A percentile compares a stretch with the other conserved stretches of the same genome.
Evolutionary conservation across 2,329 filamentous ascomycete genomes (phyloP).

Genomic region (Hypoxylon sp.): DNA sequence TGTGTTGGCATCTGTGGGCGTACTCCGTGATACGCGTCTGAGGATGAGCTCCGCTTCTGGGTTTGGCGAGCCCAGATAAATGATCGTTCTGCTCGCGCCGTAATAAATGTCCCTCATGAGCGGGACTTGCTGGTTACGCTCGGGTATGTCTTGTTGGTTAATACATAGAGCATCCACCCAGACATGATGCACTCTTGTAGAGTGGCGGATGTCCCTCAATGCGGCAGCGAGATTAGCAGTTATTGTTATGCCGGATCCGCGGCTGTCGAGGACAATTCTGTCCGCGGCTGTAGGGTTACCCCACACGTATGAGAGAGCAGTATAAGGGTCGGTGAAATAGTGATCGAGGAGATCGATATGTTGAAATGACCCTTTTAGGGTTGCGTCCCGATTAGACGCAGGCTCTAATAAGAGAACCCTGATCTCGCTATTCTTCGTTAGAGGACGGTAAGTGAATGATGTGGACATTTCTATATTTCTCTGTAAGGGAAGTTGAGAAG

Average conservation of each 20-base stretch:
- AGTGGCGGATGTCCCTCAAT: constrained; percentile 16
- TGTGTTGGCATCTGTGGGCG: neutral
- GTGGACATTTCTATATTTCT: neutral
- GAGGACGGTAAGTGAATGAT: neutral
- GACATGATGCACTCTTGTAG: neutral
- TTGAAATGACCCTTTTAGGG: constrained; percentile 10
- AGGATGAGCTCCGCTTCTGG: neutral
- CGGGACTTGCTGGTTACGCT: constrained; percentile 29
- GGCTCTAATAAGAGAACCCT: constrained; percentile 5
- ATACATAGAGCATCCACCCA: constrained; percentile 34
- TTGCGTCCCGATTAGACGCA: neutral
- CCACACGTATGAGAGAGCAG: constrained; percentile 16
- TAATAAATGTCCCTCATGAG: constrained; percentile 29
- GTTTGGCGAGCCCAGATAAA: constrained; percentile 20
- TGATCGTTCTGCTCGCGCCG: constrained; percentile 27
- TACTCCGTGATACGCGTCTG: neutral
- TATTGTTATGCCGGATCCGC: neutral
- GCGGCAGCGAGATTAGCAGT: constrained; percentile 14
- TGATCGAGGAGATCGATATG: constrained; percentile 8
- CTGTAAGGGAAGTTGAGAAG: neutral
- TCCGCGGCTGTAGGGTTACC: neutral
- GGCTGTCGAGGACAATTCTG: neutral
- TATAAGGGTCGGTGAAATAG: constrained; percentile 15
- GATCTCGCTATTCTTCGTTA: constrained; percentile 10
- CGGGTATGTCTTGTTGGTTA: constrained; percentile 21